phyloP scores from a whole-genome alignment of 371 early-diverging fungal genomes.

The Mortierella polycephala region DNA sequence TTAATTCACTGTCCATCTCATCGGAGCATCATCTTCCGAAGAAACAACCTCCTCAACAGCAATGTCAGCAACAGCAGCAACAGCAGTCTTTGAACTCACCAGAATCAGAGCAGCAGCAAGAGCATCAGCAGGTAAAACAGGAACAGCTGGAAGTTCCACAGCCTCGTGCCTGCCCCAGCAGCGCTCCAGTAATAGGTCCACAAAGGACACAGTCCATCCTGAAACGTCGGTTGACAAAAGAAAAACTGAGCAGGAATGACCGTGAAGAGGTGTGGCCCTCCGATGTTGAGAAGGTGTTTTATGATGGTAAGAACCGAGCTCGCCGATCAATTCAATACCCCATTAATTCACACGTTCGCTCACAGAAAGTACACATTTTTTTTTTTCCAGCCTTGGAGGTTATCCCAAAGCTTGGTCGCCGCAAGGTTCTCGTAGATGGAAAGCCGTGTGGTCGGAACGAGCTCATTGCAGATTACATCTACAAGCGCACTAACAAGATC shows the following conservation, averaged over 20 bases:
- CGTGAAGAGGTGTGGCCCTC: constrained; percentile 43
- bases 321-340: no score
- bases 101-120: constrained; percentile 8
- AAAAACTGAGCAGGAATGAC: constrained; percentile 27
- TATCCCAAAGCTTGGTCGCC: constrained; percentile 66
- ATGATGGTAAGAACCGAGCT: constrained; percentile 18
- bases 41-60: not conserved
- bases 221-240: constrained; percentile 32
- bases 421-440: constrained; percentile 69
- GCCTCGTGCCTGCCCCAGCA: not conserved
- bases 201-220: constrained; percentile 19
- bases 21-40: not conserved
- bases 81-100: not conserved
- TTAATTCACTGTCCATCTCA: not conserved
- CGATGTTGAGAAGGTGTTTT: constrained; percentile 40
- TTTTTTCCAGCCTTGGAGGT: constrained; percentile 59
- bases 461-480: constrained; percentile 79
- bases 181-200: constrained; percentile 9
- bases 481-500: constrained; percentile 69
- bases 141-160: not conserved
- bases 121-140: constrained; percentile 6
- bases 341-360: no score
- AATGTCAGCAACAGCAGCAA: not conserved
- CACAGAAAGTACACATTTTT: not conserved
- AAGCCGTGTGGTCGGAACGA: constrained; percentile 81